Evolutionary conservation across 2,329 filamentous ascomycete species (phyloP).

Genomic region (Cladophialophora exuberans): DNA sequence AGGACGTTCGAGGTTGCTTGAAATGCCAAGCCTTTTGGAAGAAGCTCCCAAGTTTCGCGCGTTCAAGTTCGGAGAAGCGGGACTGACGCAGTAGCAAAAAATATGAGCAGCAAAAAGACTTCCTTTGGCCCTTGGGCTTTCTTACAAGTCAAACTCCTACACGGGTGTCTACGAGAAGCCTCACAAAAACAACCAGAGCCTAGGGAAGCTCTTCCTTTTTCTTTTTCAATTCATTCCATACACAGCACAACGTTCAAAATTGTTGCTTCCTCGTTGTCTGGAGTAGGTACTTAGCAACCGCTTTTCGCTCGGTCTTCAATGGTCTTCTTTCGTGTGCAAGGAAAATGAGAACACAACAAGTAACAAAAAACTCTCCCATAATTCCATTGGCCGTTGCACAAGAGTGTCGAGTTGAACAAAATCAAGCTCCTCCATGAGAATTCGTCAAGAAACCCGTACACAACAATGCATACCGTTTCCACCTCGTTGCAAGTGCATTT

Average conservation of each 20-base stretch:
- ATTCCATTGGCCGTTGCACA: constrained; percentile 6
- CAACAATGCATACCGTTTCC: constrained; percentile 10
- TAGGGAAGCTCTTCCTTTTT: not conserved
- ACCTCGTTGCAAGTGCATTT: constrained; percentile 1
- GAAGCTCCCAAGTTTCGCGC: constrained; percentile 3
- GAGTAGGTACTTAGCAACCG: too few relatives aligned
- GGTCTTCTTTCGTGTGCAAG: constrained; percentile 7
- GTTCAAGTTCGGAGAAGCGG: constrained; percentile 4
- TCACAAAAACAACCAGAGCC: too few relatives aligned
- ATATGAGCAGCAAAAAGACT: too few relatives aligned
- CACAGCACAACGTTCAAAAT: not conserved
- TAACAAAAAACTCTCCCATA: constrained; percentile 7
- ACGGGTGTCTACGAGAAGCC: too few relatives aligned
- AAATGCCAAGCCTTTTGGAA: constrained; percentile 10
- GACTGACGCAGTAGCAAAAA: not conserved
- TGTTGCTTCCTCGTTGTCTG: too few relatives aligned
- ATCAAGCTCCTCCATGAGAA: constrained; percentile 25
- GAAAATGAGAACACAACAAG: constrained; percentile 7
- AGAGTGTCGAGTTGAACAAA: constrained; percentile 2
- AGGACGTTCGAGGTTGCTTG: not conserved
- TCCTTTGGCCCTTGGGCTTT: too few relatives aligned
- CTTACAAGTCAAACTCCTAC: too few relatives aligned
- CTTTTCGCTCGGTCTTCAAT: not conserved
- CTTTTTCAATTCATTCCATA: not conserved
- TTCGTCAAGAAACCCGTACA: constrained; percentile 24